Evolutionary conservation across 768 basidiomycete genomes (phyloP).

Genomic region (Clitopilus passeckerianus): DNA sequence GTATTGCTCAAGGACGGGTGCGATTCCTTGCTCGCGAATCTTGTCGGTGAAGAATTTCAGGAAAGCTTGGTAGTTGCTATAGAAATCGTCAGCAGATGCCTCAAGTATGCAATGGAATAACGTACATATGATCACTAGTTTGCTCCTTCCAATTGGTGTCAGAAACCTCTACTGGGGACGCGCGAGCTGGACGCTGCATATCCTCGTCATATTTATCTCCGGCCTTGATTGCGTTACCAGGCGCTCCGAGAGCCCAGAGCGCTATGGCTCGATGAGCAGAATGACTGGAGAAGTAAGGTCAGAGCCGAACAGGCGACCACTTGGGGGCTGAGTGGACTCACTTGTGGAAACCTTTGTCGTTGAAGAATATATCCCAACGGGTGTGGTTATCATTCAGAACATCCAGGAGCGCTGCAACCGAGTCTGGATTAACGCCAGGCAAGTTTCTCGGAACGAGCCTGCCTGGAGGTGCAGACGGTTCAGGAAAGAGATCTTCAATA

Average conservation of each 20-base stretch:
- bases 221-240: conserved; percentile 24
- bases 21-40: conserved; percentile 33
- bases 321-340: conserved; percentile 17
- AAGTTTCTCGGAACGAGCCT: conserved; percentile 21
- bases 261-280: conserved; percentile 23
- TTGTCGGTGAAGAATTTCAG: conserved; percentile 48
- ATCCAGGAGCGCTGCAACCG: conserved; percentile 22
- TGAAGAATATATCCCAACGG: conserved; percentile 46
- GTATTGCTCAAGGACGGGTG: conserved; percentile 45
- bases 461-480: conserved; percentile 23
- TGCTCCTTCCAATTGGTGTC: conserved; percentile 46
- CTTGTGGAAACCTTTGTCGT: conserved; percentile 50
- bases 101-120: not conserved
- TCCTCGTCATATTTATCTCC: conserved; percentile 28
- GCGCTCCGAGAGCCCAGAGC: conserved; percentile 22
- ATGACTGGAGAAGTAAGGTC: conserved; percentile 14
- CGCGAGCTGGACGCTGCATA: conserved; percentile 30
- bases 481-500: conserved; percentile 22
- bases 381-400: conserved; percentile 46
- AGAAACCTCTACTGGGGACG: conserved; percentile 41
- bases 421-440: conserved; percentile 32
- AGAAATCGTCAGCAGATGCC: conserved; percentile 34
- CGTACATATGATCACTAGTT: conserved; percentile 51
- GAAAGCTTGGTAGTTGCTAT: conserved; percentile 45
- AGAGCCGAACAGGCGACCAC: not conserved